Percentiles rank a stretch among this genome's conserved stretches.
phyloP scores from a whole-genome alignment of 805 yeast species.

The Alloascoidea africana region DNA sequence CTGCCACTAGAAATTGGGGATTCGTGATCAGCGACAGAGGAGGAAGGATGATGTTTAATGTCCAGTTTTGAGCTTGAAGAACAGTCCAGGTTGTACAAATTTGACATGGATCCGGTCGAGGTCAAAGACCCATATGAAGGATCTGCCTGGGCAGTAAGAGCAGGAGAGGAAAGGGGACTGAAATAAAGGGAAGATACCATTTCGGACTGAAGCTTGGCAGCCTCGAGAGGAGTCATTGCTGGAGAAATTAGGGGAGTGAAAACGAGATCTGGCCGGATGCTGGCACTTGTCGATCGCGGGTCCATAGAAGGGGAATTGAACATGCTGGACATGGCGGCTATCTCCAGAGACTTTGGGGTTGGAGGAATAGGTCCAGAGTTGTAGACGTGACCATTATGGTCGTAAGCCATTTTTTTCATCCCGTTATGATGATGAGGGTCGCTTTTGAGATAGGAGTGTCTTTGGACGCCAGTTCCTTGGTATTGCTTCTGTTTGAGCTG shows the following conservation, averaged over 20 bases:
- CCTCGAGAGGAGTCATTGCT: slow-evolving; percentile 41
- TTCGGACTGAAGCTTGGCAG: not conserved
- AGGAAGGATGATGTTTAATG: too few species aligned
- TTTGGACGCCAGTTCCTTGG: too few species aligned
- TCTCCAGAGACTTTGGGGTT: not conserved
- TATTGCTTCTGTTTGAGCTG: too few species aligned
- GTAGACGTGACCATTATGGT: too few species aligned
- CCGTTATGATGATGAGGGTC: too few species aligned
- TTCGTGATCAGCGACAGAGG: not conserved
- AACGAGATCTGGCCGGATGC: slow-evolving; percentile 28
- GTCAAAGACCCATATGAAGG: too few species aligned
- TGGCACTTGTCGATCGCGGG: not conserved
- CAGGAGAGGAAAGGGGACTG: not conserved
- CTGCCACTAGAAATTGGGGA: not conserved
- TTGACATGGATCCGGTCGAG: too few species aligned
- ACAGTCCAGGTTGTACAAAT: too few species aligned
- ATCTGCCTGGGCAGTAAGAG: not conserved
- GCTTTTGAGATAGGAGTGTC: too few species aligned
- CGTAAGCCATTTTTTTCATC: too few species aligned
- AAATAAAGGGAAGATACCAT: not conserved
- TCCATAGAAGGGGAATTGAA: slow-evolving; percentile 2
- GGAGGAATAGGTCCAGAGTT: slow-evolving; percentile 2
- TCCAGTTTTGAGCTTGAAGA: too few species aligned
- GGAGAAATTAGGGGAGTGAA: slow-evolving; percentile 63
- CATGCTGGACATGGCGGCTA: not conserved